These are phyloP conservation scores for Oxyria digyna DNA, from an alignment of 148 eudicot species.

Conservation along the genomic window DNA sequence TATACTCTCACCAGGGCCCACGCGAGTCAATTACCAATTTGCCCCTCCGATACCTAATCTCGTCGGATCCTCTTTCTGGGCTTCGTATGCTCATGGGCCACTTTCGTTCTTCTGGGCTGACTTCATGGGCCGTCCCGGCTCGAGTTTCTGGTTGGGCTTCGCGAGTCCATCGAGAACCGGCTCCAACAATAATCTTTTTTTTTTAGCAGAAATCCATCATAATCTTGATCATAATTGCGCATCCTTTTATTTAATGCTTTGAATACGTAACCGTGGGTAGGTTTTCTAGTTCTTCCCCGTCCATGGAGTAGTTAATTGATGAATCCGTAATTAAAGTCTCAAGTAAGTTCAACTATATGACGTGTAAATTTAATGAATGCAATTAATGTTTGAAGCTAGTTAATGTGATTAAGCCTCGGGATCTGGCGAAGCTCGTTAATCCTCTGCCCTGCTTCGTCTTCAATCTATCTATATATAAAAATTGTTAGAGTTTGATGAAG, in stretches of 20 bases:
- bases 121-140: too few relatives aligned
- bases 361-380: not conserved
- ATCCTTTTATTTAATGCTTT: not conserved
- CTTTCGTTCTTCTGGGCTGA: too few relatives aligned
- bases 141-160: too few relatives aligned
- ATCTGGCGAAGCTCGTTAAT: not conserved
- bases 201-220: not conserved
- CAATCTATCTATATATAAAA: too few relatives aligned
- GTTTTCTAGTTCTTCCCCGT: not conserved
- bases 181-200: too few relatives aligned
- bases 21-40: too few relatives aligned
- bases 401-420: constrained; percentile 2
- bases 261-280: not conserved
- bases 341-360: not conserved
- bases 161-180: too few relatives aligned
- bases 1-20: too few relatives aligned
- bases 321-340: not conserved
- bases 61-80: too few relatives aligned
- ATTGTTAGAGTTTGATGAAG: too few relatives aligned
- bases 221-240: not conserved
- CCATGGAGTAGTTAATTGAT: not conserved
- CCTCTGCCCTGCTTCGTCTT: not conserved
- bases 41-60: too few relatives aligned
- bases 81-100: too few relatives aligned
- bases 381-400: not conserved